A percentile compares a stretch with the other conserved stretches of the same genome.
phyloP scores from a whole-genome alignment of 2,329 filamentous ascomycete genomes.

The Amauroascus niger region DNA sequence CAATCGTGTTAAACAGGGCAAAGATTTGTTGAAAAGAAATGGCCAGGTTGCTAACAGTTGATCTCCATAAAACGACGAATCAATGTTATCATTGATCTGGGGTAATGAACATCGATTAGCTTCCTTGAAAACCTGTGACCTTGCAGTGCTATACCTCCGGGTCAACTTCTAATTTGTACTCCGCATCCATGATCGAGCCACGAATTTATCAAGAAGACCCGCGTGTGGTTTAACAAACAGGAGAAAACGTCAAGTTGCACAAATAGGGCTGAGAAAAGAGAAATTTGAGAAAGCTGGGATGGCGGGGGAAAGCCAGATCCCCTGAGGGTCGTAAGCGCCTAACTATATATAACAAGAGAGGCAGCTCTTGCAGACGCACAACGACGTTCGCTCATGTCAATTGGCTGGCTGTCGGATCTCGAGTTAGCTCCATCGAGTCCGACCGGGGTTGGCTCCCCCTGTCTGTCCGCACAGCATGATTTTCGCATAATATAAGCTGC shows the following conservation, averaged over 20 bases:
- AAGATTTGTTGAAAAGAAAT: neutral
- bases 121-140: neutral
- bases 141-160: neutral
- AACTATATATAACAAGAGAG: neutral
- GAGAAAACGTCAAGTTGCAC: neutral
- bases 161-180: slow-evolving; percentile 8
- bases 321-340: neutral
- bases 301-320: neutral
- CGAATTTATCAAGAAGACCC: neutral
- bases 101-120: neutral
- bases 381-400: neutral
- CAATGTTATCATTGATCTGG: slow-evolving; percentile 1
- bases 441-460: neutral
- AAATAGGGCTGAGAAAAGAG: neutral
- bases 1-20: neutral
- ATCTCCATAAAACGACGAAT: slow-evolving; percentile 5
- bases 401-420: neutral
- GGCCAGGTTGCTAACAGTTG: slow-evolving; percentile 6
- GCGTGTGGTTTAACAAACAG: neutral
- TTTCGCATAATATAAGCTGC: neutral
- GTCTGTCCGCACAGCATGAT: neutral
- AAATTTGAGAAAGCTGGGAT: neutral
- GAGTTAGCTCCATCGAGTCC: neutral
- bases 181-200: neutral
- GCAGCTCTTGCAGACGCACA: neutral